A percentile compares a stretch with the other conserved stretches of the same genome.
Conservation (phyloP, 306 rosid genomes). For the Cucurbita argyrosperma region DNA sequence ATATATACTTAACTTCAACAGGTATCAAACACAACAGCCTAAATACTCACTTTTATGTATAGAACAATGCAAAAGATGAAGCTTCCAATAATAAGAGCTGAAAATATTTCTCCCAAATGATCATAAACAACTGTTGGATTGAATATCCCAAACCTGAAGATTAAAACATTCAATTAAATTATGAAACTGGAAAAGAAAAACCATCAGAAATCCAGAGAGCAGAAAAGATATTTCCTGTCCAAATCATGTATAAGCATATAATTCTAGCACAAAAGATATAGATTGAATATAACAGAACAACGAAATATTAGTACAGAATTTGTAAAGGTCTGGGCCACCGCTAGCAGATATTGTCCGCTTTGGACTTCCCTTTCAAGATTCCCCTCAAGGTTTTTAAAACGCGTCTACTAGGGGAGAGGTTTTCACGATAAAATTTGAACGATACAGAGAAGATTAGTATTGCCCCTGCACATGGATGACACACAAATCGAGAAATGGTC, state of each 20-base stretch:
- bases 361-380: too few species aligned
- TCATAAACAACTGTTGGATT: slow-evolving; percentile 73
- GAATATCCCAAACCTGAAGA: slow-evolving; percentile 85
- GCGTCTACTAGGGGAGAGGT: too few species aligned
- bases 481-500: too few species aligned
- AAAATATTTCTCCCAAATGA: slow-evolving; percentile 90
- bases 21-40: neutral
- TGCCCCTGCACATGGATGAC: too few species aligned
- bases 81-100: slow-evolving; percentile 84
- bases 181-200: neutral
- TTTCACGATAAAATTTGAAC: too few species aligned
- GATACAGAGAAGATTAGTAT: too few species aligned
- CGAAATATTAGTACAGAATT: neutral
- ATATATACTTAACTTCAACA: neutral
- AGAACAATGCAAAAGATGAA: slow-evolving; percentile 71
- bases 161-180: neutral
- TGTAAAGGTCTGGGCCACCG: too few species aligned
- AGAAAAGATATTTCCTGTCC: neutral
- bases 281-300: neutral
- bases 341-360: too few species aligned
- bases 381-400: too few species aligned
- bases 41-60: slow-evolving; percentile 64
- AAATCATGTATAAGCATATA: neutral
- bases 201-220: neutral
- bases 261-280: neutral